Evolutionary conservation across 2,329 filamentous ascomycete genomes (phyloP).

Genomic region (Cordyceps pruinosa): DNA sequence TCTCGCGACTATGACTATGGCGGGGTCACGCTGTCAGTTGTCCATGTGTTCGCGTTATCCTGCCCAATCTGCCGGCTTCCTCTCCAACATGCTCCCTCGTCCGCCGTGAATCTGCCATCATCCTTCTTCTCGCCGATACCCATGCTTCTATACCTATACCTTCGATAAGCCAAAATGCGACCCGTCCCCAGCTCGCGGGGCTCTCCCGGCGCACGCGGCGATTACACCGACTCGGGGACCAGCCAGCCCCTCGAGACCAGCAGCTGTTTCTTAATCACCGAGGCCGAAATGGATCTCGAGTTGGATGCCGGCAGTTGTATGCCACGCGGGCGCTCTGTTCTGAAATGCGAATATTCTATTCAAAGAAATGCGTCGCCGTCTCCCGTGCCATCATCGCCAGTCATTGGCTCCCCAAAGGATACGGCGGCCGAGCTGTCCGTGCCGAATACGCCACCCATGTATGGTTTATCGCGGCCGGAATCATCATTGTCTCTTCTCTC

Average conservation of each 20-base stretch:
- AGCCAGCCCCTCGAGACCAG: slow-evolving; percentile 18
- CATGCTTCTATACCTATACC: neutral
- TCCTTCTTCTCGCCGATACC: neutral
- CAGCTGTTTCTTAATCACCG: slow-evolving; percentile 30
- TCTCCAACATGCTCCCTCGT: neutral
- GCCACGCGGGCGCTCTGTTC: neutral
- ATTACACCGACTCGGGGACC: neutral
- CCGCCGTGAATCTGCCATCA: neutral
- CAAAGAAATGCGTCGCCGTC: slow-evolving; percentile 3
- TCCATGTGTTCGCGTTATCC: neutral
- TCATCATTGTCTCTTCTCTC: slow-evolving; percentile 40
- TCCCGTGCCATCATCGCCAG: slow-evolving; percentile 5
- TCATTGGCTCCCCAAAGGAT: neutral
- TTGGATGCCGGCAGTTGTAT: neutral
- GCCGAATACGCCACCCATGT: slow-evolving; percentile 23
- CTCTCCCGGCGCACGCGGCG: neutral
- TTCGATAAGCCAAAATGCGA: slow-evolving; percentile 15
- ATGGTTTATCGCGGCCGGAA: slow-evolving; percentile 21
- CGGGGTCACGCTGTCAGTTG: slow-evolving; percentile 4
- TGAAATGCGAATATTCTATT: neutral
- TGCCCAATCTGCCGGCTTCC: neutral
- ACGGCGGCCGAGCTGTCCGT: slow-evolving; percentile 16
- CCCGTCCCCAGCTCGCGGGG: slow-evolving; percentile 11
- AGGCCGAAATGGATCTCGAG: slow-evolving; percentile 23
- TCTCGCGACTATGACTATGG: neutral